These are phyloP conservation scores for Tetracladium maxilliforme DNA, from an alignment of 2,329 filamentous ascomycete species.

Conservation along the genomic window DNA sequence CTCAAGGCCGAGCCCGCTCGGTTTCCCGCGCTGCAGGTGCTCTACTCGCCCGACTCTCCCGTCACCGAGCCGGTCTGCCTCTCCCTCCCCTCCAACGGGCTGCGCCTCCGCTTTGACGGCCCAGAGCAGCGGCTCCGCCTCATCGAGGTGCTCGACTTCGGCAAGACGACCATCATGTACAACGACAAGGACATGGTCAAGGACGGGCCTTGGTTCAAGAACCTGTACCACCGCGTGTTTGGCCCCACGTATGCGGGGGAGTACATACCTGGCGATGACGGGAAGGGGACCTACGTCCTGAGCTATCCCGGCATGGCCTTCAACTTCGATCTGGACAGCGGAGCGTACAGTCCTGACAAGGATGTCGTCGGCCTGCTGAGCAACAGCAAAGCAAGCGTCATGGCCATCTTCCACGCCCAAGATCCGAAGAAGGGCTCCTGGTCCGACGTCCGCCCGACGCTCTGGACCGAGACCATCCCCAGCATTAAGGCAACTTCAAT, in stretches of 20 bases:
- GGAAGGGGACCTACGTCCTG: conserved; percentile 66
- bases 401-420: conserved; percentile 81
- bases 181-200: conserved; percentile 70
- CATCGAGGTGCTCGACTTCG: conserved; percentile 84
- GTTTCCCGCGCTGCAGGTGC: conserved; percentile 72
- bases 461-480: conserved; percentile 64
- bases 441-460: conserved; percentile 61
- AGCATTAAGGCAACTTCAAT: conserved; percentile 60
- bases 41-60: conserved; percentile 64
- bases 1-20: conserved; percentile 75
- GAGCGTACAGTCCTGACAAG: conserved; percentile 58
- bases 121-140: conserved; percentile 81
- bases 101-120: conserved; percentile 86
- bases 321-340: conserved; percentile 65
- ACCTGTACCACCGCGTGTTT: conserved; percentile 86
- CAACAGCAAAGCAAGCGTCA: conserved; percentile 61
- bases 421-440: no score
- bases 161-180: conserved; percentile 70
- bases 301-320: conserved; percentile 94
- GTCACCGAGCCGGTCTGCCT: conserved; percentile 63
- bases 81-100: conserved; percentile 67
- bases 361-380: conserved; percentile 82
- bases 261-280: conserved; percentile 49
- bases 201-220: conserved; percentile 63
- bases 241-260: conserved; percentile 91